Percentiles rank a stretch among this genome's conserved stretches.
Conservation (phyloP, 208 protist species). For the Lotmaria passim region DNA sequence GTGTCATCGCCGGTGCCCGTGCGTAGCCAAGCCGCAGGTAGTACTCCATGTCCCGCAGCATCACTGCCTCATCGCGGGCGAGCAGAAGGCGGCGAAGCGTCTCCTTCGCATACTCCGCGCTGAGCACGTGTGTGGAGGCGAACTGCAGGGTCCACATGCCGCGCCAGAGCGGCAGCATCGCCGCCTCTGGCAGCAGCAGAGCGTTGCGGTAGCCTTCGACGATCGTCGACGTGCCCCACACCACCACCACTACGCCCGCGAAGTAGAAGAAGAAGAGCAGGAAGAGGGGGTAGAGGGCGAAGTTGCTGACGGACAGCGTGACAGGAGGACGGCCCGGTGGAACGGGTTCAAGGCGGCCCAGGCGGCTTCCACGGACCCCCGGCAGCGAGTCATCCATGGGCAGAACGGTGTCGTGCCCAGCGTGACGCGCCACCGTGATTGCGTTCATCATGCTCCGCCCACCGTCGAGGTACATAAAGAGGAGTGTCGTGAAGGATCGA, state of each 20-base stretch:
- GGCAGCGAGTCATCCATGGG: constrained; percentile 22
- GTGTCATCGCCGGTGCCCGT: neutral
- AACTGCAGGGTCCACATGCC: constrained; percentile 25
- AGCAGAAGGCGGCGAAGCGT: constrained; percentile 25
- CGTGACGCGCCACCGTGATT: constrained; percentile 6
- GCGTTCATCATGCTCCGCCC: constrained; percentile 19
- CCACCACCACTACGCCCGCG: constrained; percentile 18
- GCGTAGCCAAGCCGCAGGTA: constrained; percentile 26
- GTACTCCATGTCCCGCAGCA: constrained; percentile 40
- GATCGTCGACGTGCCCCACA: constrained; percentile 21
- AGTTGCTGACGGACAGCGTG: constrained; percentile 1
- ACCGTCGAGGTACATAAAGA: constrained; percentile 16
- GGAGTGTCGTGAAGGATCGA: constrained; percentile 13
- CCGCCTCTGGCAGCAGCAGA: constrained; percentile 13
- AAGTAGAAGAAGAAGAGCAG: constrained; percentile 33
- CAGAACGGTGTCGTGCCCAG: constrained; percentile 9
- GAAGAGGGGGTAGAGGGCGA: constrained; percentile 1
- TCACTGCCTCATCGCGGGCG: constrained; percentile 15
- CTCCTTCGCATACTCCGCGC: constrained; percentile 34
- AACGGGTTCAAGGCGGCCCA: constrained; percentile 17
- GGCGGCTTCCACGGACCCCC: constrained; percentile 10
- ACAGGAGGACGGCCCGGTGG: constrained; percentile 19
- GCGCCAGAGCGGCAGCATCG: constrained; percentile 18
- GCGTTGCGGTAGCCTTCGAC: constrained; percentile 35
- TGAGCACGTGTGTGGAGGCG: constrained; percentile 8